phyloP scores from a whole-genome alignment of 2,329 filamentous ascomycete genomes.

The Sporothrix brunneoviolacea region DNA sequence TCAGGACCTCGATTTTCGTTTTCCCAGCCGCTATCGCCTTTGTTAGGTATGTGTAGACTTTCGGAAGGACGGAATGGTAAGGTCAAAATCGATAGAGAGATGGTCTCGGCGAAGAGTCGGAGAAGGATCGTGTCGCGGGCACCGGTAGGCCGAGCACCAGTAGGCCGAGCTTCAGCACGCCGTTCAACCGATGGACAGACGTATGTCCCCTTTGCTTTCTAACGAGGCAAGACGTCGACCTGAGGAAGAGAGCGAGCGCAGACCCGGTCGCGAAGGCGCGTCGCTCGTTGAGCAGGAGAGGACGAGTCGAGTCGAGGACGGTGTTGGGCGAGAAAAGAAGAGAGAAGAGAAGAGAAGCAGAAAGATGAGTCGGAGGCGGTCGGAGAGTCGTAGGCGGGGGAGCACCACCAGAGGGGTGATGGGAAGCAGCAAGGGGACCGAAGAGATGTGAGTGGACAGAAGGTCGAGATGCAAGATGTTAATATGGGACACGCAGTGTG shows the following conservation, averaged over 20 bases:
- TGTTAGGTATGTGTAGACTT: no score
- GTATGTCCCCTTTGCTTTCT: neutral
- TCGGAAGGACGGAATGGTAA: no score
- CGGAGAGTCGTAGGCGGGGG: slow-evolving; percentile 1
- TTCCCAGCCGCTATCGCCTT: no score
- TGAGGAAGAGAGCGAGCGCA: neutral
- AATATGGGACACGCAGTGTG: neutral
- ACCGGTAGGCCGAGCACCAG: no score
- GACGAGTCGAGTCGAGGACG: neutral
- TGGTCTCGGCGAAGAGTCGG: no score
- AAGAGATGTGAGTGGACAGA: slow-evolving; percentile 10
- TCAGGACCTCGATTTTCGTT: neutral
- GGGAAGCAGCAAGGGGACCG: slow-evolving; percentile 7
- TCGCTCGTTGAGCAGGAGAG: neutral
- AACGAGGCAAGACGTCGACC: neutral
- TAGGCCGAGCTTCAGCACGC: neutral
- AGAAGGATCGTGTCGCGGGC: neutral
- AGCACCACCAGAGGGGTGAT: slow-evolving; percentile 1
- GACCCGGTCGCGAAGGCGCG: neutral
- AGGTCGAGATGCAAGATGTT: slow-evolving; percentile 9
- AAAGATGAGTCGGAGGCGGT: neutral
- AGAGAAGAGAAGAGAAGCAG: neutral
- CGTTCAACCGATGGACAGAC: no score
- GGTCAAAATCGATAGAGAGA: no score
- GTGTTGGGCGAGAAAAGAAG: neutral